Evolutionary conservation across 495 filamentous ascomycete species (phyloP), one percentile per base, ranked within the genome.

Genomic region (Aspergillus haitiensis): DNA sequence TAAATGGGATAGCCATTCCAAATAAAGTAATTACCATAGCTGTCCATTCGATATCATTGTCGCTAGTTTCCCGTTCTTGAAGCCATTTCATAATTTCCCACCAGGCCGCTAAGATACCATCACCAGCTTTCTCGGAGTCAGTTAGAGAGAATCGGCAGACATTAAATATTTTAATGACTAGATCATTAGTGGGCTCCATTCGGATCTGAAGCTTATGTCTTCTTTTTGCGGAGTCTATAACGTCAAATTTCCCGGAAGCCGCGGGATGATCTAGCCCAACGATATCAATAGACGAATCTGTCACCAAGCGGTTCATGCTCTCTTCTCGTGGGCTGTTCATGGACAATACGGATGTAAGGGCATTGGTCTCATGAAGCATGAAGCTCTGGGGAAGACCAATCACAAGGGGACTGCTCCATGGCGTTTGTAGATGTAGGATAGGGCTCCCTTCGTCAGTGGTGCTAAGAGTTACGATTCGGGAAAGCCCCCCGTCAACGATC

Each of bases 61-160:
- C 73, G n/a, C 75, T 68, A 7, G 71, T 70, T 9, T 81, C 78
- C 47, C 78, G 76, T 33, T 70, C 66, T 37, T 78, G 76, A 35
- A 91, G 80, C 86, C 87, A 91, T 61, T 84, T 83, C 68, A 88
- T 82, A 10, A 84, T 80, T 63, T 89, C 84, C 86, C 88, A 92
- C 90, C 90, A 95, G 6, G 81, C 85, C 1, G 83, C 75, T 44
- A 90, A 65, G 6, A 93, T 70, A 7, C 83, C 83, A 63, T 93
- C 88, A 1, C 84, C 84, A 31, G 74, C 74, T 54, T 82, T 79
- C 34, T 80, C 78, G 5, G 75, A 74, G 15, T 83, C 70, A 13
- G 84, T 83, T 42, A 92, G 70, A 37, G 86, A 81, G 46, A 86
- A 84, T 44, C 81, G 81, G 65, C 86, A 87, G 13, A 81, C 75